Evolutionary conservation across 2,329 filamentous ascomycete species (phyloP).

Genomic region (Pseudogymnoascus sp.): DNA sequence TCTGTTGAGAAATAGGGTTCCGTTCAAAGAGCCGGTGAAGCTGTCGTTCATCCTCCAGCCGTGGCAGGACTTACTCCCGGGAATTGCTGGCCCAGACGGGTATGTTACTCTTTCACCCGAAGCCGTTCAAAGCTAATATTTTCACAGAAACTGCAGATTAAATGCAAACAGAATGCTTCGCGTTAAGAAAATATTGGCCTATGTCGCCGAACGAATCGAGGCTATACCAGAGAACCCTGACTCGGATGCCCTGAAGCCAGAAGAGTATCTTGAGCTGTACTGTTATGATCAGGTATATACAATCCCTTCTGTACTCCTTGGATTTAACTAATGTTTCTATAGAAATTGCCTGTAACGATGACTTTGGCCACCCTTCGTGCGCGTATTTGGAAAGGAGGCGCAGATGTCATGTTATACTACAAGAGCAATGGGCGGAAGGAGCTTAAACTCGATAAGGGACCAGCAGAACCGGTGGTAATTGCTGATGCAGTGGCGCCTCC

Average conservation of each 20-base stretch:
- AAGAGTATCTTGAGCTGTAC: slow-evolving; percentile 91
- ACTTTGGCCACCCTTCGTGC: slow-evolving; percentile 88
- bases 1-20: slow-evolving; percentile 71
- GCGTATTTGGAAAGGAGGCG: slow-evolving; percentile 91
- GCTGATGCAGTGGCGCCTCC: not conserved
- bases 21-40: slow-evolving; percentile 87
- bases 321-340: slow-evolving; percentile 4
- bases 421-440: slow-evolving; percentile 70
- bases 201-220: slow-evolving; percentile 89
- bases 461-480: not conserved
- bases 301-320: not conserved
- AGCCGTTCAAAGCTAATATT: not conserved
- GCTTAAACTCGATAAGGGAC: not conserved
- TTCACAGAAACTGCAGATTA: slow-evolving; percentile 66
- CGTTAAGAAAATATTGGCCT: slow-evolving; percentile 87
- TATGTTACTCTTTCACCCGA: slow-evolving; percentile 30
- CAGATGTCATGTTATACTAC: slow-evolving; percentile 85
- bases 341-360: slow-evolving; percentile 67
- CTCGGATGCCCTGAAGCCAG: slow-evolving; percentile 60
- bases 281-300: slow-evolving; percentile 78
- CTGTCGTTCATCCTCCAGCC: slow-evolving; percentile 90
- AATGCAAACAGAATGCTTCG: slow-evolving; percentile 97
- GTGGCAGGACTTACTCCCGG: slow-evolving; percentile 65
- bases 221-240: slow-evolving; percentile 53
- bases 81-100: slow-evolving; percentile 66